Conservation (phyloP, 371 early-diverging fungal genomes). For the Zancudomyces culisetae region DNA sequence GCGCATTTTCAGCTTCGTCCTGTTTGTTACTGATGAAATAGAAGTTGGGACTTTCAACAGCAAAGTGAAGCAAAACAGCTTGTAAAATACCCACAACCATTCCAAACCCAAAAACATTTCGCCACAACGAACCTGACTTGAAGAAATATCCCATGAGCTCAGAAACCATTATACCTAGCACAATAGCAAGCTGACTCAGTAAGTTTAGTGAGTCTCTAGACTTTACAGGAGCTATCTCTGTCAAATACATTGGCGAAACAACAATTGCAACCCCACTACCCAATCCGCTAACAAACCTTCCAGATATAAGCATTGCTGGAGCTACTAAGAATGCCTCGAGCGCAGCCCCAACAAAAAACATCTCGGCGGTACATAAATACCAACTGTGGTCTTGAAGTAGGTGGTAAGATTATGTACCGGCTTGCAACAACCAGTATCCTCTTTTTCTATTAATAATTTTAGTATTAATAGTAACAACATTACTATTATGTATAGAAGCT, state of each 20-base stretch:
- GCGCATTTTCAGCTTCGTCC: conserved; percentile 30
- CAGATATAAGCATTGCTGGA: conserved; percentile 33
- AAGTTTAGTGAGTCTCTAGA: conserved; percentile 56
- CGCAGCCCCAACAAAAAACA: conserved; percentile 39
- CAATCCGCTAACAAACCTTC: conserved; percentile 68
- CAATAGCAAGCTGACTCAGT: conserved; percentile 70
- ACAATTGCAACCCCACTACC: conserved; percentile 67
- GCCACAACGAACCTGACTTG: conserved; percentile 40
- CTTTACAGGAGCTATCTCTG: conserved; percentile 58
- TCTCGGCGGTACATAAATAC: conserved; percentile 38
- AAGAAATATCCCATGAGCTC: conserved; percentile 40
- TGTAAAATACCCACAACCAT: conserved; percentile 40
- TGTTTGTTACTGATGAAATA: conserved; percentile 31
- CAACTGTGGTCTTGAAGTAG: no score
- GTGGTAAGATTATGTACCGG: no score
- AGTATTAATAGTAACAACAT: no score
- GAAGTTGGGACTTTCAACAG: conserved; percentile 63
- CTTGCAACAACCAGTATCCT: no score
- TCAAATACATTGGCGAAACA: conserved; percentile 68
- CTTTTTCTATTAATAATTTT: no score
- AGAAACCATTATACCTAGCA: conserved; percentile 54
- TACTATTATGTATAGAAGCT: no score
- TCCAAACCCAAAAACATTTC: conserved; percentile 36
- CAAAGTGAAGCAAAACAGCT: conserved; percentile 36
- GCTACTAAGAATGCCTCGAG: conserved; percentile 37